phyloP scores from a whole-genome alignment of 257 asterid genomes.

The Fraxinus pennsylvanica region DNA sequence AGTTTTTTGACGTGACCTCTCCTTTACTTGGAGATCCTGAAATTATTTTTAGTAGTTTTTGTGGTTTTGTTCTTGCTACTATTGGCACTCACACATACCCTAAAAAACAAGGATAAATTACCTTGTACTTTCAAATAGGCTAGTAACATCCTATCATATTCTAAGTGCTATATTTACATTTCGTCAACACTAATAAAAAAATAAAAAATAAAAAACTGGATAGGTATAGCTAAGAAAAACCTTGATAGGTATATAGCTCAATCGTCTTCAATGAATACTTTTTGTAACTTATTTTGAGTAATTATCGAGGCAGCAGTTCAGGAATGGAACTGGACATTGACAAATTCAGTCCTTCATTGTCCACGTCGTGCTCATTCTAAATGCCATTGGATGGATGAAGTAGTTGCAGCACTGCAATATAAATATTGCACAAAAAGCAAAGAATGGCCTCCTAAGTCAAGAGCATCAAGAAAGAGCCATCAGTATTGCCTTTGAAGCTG shows the following conservation, averaged over 20 bases:
- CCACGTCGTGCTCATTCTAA: not conserved
- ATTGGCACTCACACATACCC: not conserved
- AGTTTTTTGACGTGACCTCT: not conserved
- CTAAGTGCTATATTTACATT: not conserved
- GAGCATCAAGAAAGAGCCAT: not conserved
- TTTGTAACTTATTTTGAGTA: not conserved
- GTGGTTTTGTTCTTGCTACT: not conserved
- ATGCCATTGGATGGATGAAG: constrained; percentile 1
- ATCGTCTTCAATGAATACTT: not conserved
- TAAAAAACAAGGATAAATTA: not conserved
- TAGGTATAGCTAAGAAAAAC: not conserved
- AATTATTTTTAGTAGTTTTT: not conserved
- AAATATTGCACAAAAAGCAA: not conserved
- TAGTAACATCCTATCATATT: not conserved
- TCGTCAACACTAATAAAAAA: not conserved
- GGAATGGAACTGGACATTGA: not conserved
- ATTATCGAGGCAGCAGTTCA: not conserved
- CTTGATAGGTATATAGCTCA: not conserved
- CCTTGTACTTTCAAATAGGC: not conserved
- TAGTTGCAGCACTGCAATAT: not conserved
- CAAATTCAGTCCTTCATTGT: not conserved
- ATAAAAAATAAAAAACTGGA: not conserved
- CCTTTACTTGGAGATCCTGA: not conserved
- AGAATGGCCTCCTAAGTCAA: not conserved
- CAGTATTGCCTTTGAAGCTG: not conserved